Evolutionary conservation across 1,284 basidiomycete genomes (phyloP), one percentile per base, ranked within the genome.

Genomic region (Pyrrhoderma noxium): DNA sequence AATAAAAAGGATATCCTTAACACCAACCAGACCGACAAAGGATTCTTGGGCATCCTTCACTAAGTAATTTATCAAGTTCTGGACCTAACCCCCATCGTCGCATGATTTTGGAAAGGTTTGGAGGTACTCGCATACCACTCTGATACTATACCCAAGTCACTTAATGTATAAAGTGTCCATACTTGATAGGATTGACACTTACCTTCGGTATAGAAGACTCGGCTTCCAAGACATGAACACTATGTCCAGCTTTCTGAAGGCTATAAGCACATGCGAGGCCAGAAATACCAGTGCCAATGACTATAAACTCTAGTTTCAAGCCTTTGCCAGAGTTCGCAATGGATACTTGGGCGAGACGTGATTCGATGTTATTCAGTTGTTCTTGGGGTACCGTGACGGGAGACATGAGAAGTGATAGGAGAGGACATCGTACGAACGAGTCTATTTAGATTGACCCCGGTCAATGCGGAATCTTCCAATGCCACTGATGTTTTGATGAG

Each of bases 221-320:
- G 40, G 67, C 67, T 58, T 81, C 79, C 38, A 80, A 59, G 1
- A 80, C 69, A 7, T 67, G 70, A 8, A 80, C 78, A 3, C 63
- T 65, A 53, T 82, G 79, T 1, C 80, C 80, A 41, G 70, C 66
- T 31, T 68, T 64, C 22, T 66, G 61, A 37, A 81, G 64, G 3
- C 72, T 65, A 58, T 72, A 72, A 7, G 77, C 79, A 13, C 68
- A 67, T 0, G 79, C 71, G 3, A 82, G 69, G 21, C 78, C 79
- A 1, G 56, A 53, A 13, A 58, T 49, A 11, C 60, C 56, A 2
- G 51, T 59, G 25, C 61, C 61, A 34, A 61, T 56, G 37, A 62
- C 49, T 35, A 61, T 36, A 49, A 62, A 37, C 9, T 59, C 35
- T 34, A 60, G 38, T 31, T 31, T 31, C 27, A 31, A 31, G 27